Evolutionary conservation across 1,139 yeast genomes (phyloP).

Genomic region (Petasospora rhodanensis): DNA sequence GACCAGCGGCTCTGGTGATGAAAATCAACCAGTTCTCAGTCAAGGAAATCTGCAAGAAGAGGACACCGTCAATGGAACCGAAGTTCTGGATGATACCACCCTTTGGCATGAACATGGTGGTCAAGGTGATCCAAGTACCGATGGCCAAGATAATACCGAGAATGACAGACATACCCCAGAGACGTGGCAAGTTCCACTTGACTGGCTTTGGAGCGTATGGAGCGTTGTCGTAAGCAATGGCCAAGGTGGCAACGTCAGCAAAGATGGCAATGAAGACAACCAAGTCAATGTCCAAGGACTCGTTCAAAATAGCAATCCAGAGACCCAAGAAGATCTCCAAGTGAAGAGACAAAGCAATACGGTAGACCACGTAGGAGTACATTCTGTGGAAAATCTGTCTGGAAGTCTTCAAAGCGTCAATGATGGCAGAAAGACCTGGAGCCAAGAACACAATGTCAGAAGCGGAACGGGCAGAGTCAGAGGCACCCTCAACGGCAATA

Average conservation of each 20-base stretch:
- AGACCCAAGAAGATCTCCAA: slow-evolving; percentile 89
- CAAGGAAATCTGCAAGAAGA: slow-evolving; percentile 87
- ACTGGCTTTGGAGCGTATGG: slow-evolving; percentile 97
- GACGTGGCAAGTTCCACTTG: slow-evolving; percentile 97
- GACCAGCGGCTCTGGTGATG: slow-evolving; percentile 93
- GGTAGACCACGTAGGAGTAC: slow-evolving; percentile 95
- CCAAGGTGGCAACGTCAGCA: slow-evolving; percentile 93
- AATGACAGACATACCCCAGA: slow-evolving; percentile 92
- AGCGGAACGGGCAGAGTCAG: slow-evolving; percentile 95
- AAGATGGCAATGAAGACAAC: slow-evolving; percentile 92
- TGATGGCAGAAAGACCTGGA: slow-evolving; percentile 92
- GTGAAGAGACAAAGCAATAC: slow-evolving; percentile 90
- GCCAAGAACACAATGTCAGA: slow-evolving; percentile 95
- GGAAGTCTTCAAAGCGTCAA: slow-evolving; percentile 90
- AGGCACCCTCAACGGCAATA: slow-evolving; percentile 96
- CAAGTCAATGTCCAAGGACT: slow-evolving; percentile 76
- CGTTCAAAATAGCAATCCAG: slow-evolving; percentile 90
- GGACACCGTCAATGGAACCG: slow-evolving; percentile 88
- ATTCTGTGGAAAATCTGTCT: slow-evolving; percentile 98
- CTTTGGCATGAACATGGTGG: slow-evolving; percentile 80
- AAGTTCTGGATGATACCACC: slow-evolving; percentile 94
- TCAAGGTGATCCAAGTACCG: slow-evolving; percentile 90
- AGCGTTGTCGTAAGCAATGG: slow-evolving; percentile 96
- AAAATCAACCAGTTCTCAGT: slow-evolving; percentile 96
- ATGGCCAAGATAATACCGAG: slow-evolving; percentile 78